These are phyloP conservation scores for Croton laevigatus DNA, from an alignment of 441 rosid genomes.

Conservation along the genomic window DNA sequence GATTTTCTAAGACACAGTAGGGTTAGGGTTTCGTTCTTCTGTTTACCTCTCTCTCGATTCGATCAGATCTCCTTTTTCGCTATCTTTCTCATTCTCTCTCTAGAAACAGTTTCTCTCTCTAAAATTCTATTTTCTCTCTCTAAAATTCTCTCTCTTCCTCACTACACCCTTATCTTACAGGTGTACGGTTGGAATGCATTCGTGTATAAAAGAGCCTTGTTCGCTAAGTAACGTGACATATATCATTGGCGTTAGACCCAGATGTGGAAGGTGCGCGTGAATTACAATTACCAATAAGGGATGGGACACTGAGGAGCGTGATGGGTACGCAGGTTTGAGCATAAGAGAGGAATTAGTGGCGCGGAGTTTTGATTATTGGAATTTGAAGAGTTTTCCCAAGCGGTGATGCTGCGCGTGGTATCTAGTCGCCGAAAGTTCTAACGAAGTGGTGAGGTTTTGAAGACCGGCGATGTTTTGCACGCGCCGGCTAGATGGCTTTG, in stretches of 20 bases:
- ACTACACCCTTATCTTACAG: conserved; percentile 52
- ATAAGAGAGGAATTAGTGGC: conserved; percentile 10
- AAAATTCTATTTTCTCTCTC: conserved; percentile 22
- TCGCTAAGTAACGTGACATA: conserved; percentile 23
- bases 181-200: conserved; percentile 47
- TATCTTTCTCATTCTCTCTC: conserved; percentile 23
- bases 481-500: conserved; percentile 14
- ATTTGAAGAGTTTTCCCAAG: conserved; percentile 6
- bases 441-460: too few species aligned
- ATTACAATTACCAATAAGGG: not conserved
- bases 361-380: conserved; percentile 25
- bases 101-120: conserved; percentile 25
- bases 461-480: conserved; percentile 1
- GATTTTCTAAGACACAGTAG: not conserved
- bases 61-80: conserved; percentile 38
- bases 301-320: not conserved
- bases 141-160: conserved; percentile 17
- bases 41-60: conserved; percentile 27
- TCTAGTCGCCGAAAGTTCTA: not conserved
- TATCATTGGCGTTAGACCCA: conserved; percentile 9
- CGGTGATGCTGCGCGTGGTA: conserved; percentile 18
- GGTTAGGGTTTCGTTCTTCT: conserved; percentile 36
- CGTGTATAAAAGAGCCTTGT: conserved; percentile 39
- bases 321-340: not conserved
- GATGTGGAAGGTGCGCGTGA: not conserved